phyloP scores from a whole-genome alignment of 2,329 filamentous ascomycete genomes.

The Diaporthe sp. region DNA sequence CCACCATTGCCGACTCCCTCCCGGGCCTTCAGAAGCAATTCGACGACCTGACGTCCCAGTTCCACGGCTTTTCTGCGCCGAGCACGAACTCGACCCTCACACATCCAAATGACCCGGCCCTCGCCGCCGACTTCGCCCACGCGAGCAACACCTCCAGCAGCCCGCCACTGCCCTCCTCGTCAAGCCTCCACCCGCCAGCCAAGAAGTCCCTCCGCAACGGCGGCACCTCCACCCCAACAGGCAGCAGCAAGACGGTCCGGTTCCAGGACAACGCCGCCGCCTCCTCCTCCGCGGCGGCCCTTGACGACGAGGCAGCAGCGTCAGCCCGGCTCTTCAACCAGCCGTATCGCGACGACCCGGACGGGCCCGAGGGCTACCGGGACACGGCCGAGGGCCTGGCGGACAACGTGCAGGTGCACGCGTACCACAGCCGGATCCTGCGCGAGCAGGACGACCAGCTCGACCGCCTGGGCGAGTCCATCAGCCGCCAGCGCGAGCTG shows the following conservation, averaged over 20 bases:
- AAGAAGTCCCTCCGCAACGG: slow-evolving; percentile 50
- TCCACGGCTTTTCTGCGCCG: slow-evolving; percentile 74
- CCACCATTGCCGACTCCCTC: slow-evolving; percentile 73
- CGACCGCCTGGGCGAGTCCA: slow-evolving; percentile 88
- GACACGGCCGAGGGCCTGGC: slow-evolving; percentile 70
- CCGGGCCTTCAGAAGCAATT: slow-evolving; percentile 80
- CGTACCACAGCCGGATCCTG: slow-evolving; percentile 84
- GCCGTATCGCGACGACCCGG: slow-evolving; percentile 80
- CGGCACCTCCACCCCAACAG: slow-evolving; percentile 45
- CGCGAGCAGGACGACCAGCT: slow-evolving; percentile 94
- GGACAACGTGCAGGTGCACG: slow-evolving; percentile 87
- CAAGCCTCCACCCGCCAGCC: slow-evolving; percentile 42
- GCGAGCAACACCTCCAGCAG: slow-evolving; percentile 60
- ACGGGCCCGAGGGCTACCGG: slow-evolving; percentile 68
- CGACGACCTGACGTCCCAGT: slow-evolving; percentile 83
- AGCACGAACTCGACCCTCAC: slow-evolving; percentile 65
- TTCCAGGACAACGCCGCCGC: slow-evolving; percentile 81
- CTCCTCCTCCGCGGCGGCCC: slow-evolving; percentile 49
- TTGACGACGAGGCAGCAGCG: slow-evolving; percentile 71
- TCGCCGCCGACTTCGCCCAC: slow-evolving; percentile 75
- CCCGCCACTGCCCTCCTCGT: slow-evolving; percentile 58
- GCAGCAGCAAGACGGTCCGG: slow-evolving; percentile 83
- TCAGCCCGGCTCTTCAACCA: slow-evolving; percentile 62
- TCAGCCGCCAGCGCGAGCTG: slow-evolving; percentile 90
- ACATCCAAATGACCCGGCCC: slow-evolving; percentile 74